Conservation (phyloP, 768 basidiomycete species). For the Kwoniella bestiolae region DNA sequence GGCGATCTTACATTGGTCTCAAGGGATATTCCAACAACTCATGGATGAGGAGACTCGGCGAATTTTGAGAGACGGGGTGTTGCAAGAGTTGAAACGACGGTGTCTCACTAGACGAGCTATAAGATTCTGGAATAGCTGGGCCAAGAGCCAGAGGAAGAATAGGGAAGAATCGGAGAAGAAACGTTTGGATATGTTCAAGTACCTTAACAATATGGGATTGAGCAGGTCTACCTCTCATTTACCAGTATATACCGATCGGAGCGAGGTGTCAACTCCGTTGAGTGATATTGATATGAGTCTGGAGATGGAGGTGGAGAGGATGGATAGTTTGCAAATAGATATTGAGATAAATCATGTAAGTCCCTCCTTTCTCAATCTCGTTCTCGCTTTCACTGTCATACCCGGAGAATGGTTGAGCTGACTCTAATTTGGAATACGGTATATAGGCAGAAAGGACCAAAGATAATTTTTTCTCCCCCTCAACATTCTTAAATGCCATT, state of each 20-base stretch:
- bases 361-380: no score
- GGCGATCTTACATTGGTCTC: constrained; percentile 24
- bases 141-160: constrained; percentile 21
- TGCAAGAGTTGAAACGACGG: constrained; percentile 26
- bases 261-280: constrained; percentile 63
- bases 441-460: constrained; percentile 36
- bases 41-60: constrained; percentile 15
- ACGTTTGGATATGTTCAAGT: constrained; percentile 21
- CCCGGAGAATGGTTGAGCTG: neutral
- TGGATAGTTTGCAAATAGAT: constrained; percentile 43
- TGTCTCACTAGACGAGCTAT: constrained; percentile 12
- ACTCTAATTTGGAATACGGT: neutral
- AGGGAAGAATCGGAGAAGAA: constrained; percentile 28
- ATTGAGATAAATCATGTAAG: constrained; percentile 39
- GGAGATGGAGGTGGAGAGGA: constrained; percentile 7
- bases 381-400: neutral
- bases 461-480: constrained; percentile 43
- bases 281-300: constrained; percentile 62
- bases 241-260: constrained; percentile 6
- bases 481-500: constrained; percentile 41
- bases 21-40: constrained; percentile 22
- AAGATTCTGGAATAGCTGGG: constrained; percentile 33
- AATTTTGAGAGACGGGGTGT: constrained; percentile 18
- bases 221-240: constrained; percentile 3
- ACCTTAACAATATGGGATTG: constrained; percentile 39